Conservation (phyloP, 495 filamentous ascomycete genomes). For the Penicillium psychrofluorescens region DNA sequence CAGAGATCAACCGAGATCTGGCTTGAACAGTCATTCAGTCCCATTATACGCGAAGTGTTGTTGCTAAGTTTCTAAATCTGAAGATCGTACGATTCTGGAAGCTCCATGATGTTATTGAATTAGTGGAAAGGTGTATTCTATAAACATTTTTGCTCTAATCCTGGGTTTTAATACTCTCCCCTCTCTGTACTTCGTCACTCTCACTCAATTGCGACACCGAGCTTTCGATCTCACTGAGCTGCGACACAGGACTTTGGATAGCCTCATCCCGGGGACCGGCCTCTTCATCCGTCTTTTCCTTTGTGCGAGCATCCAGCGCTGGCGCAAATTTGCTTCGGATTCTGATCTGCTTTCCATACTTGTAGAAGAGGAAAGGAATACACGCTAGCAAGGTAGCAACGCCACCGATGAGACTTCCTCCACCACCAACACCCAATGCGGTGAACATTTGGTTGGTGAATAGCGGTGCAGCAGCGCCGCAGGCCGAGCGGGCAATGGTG, state of each 20-base stretch:
- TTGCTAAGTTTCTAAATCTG: no score
- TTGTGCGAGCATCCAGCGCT: constrained; percentile 2
- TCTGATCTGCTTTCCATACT: constrained; percentile 40
- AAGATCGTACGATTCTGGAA: no score
- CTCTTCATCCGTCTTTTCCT: constrained; percentile 1
- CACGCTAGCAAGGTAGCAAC: constrained; percentile 33
- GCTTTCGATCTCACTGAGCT: not conserved
- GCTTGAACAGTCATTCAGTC: no score
- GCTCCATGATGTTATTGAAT: no score
- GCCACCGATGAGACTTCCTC: constrained; percentile 39
- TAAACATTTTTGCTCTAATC: no score
- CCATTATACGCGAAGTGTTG: no score
- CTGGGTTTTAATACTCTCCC: no score
- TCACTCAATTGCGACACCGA: no score
- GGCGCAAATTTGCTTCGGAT: constrained; percentile 31
- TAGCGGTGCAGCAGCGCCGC: constrained; percentile 22
- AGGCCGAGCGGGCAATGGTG: constrained; percentile 20
- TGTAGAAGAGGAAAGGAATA: constrained; percentile 46
- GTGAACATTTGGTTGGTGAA: constrained; percentile 25
- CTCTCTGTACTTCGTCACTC: no score
- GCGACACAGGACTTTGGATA: not conserved
- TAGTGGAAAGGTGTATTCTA: no score
- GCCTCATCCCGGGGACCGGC: not conserved
- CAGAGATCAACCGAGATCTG: no score
- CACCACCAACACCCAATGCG: constrained; percentile 47